These are phyloP conservation scores for Monosporascus sp. DNA, from an alignment of 2,329 filamentous ascomycete genomes.

Conservation along the genomic window DNA sequence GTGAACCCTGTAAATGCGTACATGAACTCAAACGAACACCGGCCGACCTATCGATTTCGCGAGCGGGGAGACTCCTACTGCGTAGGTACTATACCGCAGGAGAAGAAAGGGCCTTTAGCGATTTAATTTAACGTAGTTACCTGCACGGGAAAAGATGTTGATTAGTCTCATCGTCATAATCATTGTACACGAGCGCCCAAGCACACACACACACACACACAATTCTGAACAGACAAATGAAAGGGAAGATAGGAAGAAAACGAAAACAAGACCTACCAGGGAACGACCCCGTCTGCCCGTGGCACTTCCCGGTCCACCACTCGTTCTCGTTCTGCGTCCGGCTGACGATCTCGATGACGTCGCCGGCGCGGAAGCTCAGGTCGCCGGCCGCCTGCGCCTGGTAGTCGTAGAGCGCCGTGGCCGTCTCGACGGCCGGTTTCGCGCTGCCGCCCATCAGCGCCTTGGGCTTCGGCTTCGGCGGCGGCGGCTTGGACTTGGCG, in stretches of 20 bases:
- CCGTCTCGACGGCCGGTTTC: conserved; percentile 62
- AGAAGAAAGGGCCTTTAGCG: neutral
- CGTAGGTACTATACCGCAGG: neutral
- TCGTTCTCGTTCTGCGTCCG: conserved; percentile 90
- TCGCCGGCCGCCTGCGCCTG: conserved; percentile 93
- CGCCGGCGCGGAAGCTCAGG: conserved; percentile 81
- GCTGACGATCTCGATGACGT: conserved; percentile 81
- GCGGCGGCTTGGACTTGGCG: conserved; percentile 66
- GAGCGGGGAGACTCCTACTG: too few relatives aligned
- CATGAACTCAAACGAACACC: too few relatives aligned
- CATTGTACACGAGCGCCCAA: neutral
- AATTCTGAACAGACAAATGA: neutral
- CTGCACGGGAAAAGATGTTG: neutral
- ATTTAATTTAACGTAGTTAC: neutral
- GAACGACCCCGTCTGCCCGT: conserved; percentile 83
- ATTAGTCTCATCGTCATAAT: neutral
- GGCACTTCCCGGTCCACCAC: conserved; percentile 87
- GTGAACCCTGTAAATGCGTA: too few relatives aligned
- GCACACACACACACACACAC: neutral
- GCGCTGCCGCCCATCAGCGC: conserved; percentile 54
- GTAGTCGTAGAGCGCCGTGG: conserved; percentile 92
- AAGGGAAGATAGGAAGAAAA: neutral
- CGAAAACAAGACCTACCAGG: conserved; percentile 60
- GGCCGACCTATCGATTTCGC: too few relatives aligned
- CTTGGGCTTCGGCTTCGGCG: conserved; percentile 68